Percentiles rank a stretch among this genome's conserved stretches.
Conservation (phyloP, 768 basidiomycete genomes). For the Suillus brevipes region DNA sequence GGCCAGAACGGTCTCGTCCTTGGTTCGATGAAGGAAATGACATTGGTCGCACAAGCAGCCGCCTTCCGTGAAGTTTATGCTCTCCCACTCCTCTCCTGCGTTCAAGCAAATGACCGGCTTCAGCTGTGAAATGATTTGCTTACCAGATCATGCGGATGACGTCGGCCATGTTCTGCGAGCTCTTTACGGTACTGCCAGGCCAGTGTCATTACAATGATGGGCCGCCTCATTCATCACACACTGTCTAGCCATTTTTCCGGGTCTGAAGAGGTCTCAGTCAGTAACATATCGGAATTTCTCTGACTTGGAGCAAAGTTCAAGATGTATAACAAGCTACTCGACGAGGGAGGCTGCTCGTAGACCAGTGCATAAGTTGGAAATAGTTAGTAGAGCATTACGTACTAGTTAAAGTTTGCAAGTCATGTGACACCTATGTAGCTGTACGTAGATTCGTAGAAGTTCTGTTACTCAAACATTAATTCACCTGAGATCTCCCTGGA, state of each 20-base stretch:
- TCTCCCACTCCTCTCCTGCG: neutral
- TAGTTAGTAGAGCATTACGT: too few species aligned
- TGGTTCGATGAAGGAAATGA: neutral
- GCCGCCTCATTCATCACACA: neutral
- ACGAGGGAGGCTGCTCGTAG: too few species aligned
- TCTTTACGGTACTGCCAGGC: neutral
- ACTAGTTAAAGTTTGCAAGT: neutral
- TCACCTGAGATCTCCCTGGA: constrained; percentile 13
- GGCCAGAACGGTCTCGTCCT: neutral
- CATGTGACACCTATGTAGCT: neutral
- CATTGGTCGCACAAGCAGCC: neutral
- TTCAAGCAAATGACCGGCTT: neutral
- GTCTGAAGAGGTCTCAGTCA: neutral
- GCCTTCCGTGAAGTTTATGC: neutral
- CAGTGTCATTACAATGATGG: neutral
- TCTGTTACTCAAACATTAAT: neutral
- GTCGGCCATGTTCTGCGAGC: neutral
- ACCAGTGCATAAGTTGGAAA: too few species aligned
- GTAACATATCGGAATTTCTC: too few species aligned
- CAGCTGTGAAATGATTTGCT: neutral
- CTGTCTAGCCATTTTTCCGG: neutral
- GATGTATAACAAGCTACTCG: too few species aligned
- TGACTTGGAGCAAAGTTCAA: too few species aligned
- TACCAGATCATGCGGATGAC: neutral
- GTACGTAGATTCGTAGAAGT: too few species aligned